A percentile compares a stretch with the other conserved stretches of the same genome.
These are phyloP conservation scores for Mycothermus thermophilus DNA, from an alignment of 495 filamentous ascomycete genomes.

Conservation along the genomic window DNA sequence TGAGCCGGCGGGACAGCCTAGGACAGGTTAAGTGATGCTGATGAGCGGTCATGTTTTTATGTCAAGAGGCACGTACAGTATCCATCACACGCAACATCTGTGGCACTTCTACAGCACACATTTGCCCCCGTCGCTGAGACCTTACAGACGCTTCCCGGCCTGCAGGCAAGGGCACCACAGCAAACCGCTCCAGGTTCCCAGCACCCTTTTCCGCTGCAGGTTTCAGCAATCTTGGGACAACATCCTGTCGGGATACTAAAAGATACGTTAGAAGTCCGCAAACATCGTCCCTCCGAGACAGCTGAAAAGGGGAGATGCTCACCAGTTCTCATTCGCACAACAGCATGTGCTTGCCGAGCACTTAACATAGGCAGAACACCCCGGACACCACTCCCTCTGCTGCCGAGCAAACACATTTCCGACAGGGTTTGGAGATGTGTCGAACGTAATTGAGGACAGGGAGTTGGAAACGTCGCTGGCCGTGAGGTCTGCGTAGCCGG, in stretches of 20 bases:
- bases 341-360: slow-evolving; percentile 3
- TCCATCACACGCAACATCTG: not conserved
- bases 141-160: not conserved
- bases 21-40: not conserved
- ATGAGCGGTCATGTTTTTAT: not conserved
- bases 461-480: not conserved
- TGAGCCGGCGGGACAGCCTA: slow-evolving; percentile 1
- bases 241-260: slow-evolving; percentile 1
- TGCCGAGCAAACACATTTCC: not conserved
- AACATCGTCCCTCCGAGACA: not conserved
- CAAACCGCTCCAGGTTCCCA: not conserved
- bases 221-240: slow-evolving; percentile 1
- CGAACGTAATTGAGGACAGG: not conserved
- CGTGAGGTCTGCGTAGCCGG: slow-evolving; percentile 1
- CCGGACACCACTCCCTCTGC: slow-evolving; percentile 1
- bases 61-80: slow-evolving; percentile 1
- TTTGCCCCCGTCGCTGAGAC: not conserved
- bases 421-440: slow-evolving; percentile 1
- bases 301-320: not conserved
- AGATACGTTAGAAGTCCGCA: no score
- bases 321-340: slow-evolving; percentile 1
- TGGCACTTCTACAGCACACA: slow-evolving; percentile 3
- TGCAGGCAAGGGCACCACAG: not conserved
- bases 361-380: not conserved
- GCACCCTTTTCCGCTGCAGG: not conserved